A percentile compares a stretch with the other conserved stretches of the same genome.
Conservation (phyloP, 2,329 filamentous ascomycete species). For the Colletotrichum sp. region DNA sequence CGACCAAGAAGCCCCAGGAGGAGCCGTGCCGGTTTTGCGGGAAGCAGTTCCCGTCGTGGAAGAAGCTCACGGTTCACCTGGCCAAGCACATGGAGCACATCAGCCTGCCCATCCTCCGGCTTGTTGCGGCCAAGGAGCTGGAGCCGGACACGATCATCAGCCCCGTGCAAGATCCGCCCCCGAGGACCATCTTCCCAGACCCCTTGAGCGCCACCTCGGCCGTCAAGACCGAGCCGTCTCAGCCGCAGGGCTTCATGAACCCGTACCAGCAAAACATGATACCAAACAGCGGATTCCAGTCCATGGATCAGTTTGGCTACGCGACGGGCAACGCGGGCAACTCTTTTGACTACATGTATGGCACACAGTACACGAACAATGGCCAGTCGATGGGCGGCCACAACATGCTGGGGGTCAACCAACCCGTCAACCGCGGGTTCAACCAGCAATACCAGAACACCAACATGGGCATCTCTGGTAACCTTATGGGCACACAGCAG, state of each 20-base stretch:
- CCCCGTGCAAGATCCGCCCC: conserved; percentile 64
- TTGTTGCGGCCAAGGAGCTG: conserved; percentile 59
- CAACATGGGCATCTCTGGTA: conserved; percentile 34
- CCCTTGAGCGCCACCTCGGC: conserved; percentile 30
- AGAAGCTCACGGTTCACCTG: conserved; percentile 91
- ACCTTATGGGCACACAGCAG: conserved; percentile 28
- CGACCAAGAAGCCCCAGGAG: conserved; percentile 66
- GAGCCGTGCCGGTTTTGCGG: conserved; percentile 90
- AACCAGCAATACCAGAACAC: conserved; percentile 27
- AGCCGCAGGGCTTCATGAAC: not conserved
- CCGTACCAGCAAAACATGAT: not conserved
- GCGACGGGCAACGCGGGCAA: not conserved
- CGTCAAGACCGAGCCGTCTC: conserved; percentile 34
- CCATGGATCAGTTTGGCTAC: not conserved
- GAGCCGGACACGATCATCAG: conserved; percentile 70
- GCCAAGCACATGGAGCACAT: conserved; percentile 95
- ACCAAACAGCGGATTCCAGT: not conserved
- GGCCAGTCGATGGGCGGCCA: not conserved
- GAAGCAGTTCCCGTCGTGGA: conserved; percentile 82
- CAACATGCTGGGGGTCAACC: conserved; percentile 3
- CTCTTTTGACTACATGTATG: conserved; percentile 9
- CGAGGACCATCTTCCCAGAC: conserved; percentile 37
- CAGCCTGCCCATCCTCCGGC: conserved; percentile 76
- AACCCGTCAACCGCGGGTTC: conserved; percentile 17
- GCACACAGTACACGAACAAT: not conserved